Evolutionary conservation across 179 eudicot genomes (phyloP), one percentile per base, ranked within the genome.

Genomic region (Carnegiea gigantea): DNA sequence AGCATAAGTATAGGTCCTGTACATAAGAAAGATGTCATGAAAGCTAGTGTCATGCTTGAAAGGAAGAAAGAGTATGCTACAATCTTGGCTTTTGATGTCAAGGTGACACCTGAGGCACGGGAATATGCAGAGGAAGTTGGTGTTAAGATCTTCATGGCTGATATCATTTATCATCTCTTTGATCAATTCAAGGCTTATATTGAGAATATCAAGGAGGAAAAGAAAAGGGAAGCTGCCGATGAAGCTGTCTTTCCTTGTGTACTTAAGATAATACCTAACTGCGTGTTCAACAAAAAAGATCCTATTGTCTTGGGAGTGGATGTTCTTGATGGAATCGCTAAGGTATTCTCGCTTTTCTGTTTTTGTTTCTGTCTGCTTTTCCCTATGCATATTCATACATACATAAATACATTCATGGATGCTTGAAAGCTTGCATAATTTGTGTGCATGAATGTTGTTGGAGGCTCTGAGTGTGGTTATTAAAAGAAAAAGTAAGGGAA

Each of bases 41-140:
- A 57, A 57, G 62, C 62, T 2, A 57, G 62, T 18, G 62, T 57
- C 62, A 57, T 57, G 62, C 62, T 57, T 57, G 62, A 57, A 57
- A 57, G 14, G 62, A 57, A 57, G 62, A 57, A 57, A 57, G 62
- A 57, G 62, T 57, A 57, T 57, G 62, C 62, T 57, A 57, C 62
- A 57, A 57, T 57, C 62, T 57, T 57, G 23, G 62, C 62, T 9
- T 57, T 57, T 57, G 62, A 57, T 57, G 62, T 57, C 23, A 57
- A 57, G 62, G 62, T 57, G 21, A 57, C 62, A 20, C 62, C 62
- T 0, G 62, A 57, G 62, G 62, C 62, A 20, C 62, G n/a, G 7
- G 62, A 57, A 57, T 57, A 57, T 57, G 62, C 62, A 57, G 62
- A 57, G 21, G 62, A 57, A 57, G 62, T 57, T 57, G 62, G 62